A percentile compares a stretch with the other conserved stretches of the same genome.
Conservation (phyloP, 2,329 filamentous ascomycete species). For the Nemania diffusa region DNA sequence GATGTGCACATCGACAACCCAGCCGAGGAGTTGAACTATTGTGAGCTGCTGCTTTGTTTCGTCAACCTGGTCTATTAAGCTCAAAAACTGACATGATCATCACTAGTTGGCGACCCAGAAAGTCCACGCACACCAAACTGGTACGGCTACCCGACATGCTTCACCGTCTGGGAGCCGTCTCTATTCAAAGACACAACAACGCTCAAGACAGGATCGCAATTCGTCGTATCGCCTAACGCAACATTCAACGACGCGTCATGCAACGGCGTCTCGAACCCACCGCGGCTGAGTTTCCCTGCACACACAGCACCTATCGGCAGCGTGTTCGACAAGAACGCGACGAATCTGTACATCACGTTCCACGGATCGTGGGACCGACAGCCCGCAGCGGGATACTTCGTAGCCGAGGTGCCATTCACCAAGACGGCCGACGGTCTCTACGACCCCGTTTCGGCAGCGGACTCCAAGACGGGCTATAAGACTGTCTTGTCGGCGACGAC, state of each 20-base stretch:
- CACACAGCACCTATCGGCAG: conserved; percentile 62
- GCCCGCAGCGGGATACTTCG: conserved; percentile 51
- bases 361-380: conserved; percentile 66
- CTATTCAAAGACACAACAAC: conserved; percentile 51
- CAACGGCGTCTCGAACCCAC: conserved; percentile 43
- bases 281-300: conserved; percentile 63
- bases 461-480: conserved; percentile 55
- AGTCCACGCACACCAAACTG: conserved; percentile 60
- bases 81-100: conserved; percentile 5
- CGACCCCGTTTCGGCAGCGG: conserved; percentile 46
- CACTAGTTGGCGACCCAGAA: conserved; percentile 61
- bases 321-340: conserved; percentile 64
- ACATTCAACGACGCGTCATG: conserved; percentile 48
- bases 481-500: conserved; percentile 62
- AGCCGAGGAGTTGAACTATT: conserved; percentile 73
- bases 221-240: conserved; percentile 47
- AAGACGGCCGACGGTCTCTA: conserved; percentile 47
- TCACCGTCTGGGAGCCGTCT: conserved; percentile 54
- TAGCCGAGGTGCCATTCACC: conserved; percentile 51
- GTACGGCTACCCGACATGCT: conserved; percentile 68
- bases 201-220: conserved; percentile 51
- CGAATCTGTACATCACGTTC: conserved; percentile 70
- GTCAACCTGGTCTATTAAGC: background rate
- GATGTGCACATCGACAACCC: conserved; percentile 71
- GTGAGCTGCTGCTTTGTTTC: conserved; percentile 32